These are phyloP conservation scores for Aspergillus uvarum DNA, from an alignment of 2,329 filamentous ascomycete species.

Conservation along the genomic window DNA sequence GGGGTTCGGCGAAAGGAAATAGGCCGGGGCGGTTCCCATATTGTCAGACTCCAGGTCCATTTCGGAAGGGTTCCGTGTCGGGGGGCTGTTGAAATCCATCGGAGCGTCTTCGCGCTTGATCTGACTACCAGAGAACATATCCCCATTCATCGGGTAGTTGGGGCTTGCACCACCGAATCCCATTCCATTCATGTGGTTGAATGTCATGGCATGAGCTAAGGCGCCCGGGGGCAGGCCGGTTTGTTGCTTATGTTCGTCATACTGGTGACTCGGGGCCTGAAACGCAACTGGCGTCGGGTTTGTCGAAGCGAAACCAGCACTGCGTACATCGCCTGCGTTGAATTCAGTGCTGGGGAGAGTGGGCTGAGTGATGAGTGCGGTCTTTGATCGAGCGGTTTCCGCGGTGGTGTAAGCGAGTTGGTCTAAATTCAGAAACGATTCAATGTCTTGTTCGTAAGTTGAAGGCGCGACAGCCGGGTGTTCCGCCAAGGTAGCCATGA, in stretches of 20 bases:
- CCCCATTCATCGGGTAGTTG: constrained; percentile 54
- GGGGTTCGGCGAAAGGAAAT: constrained; percentile 60
- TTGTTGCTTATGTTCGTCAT: constrained; percentile 92
- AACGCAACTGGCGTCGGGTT: constrained; percentile 57
- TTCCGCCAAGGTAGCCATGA: constrained; percentile 41
- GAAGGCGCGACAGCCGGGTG: constrained; percentile 30
- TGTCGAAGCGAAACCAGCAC: constrained; percentile 37
- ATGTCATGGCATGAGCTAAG: constrained; percentile 73
- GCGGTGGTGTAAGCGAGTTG: constrained; percentile 43
- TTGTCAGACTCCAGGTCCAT: constrained; percentile 71
- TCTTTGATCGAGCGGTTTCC: constrained; percentile 37
- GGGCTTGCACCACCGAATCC: constrained; percentile 37
- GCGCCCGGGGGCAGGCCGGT: constrained; percentile 87
- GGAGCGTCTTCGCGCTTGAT: constrained; percentile 37
- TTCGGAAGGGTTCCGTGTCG: constrained; percentile 56
- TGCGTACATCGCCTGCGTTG: constrained; percentile 30
- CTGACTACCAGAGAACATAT: constrained; percentile 57
- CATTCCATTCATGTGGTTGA: constrained; percentile 61
- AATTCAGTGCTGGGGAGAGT: constrained; percentile 39
- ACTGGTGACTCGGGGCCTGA: constrained; percentile 86
- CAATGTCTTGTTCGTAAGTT: constrained; percentile 46
- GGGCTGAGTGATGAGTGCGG: constrained; percentile 37
- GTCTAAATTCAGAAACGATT: constrained; percentile 49
- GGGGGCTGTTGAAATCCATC: constrained; percentile 71
- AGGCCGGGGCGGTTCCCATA: constrained; percentile 57